These are phyloP conservation scores for Cladorrhinum sp. DNA, from an alignment of 2,329 filamentous ascomycete species.

Conservation along the genomic window DNA sequence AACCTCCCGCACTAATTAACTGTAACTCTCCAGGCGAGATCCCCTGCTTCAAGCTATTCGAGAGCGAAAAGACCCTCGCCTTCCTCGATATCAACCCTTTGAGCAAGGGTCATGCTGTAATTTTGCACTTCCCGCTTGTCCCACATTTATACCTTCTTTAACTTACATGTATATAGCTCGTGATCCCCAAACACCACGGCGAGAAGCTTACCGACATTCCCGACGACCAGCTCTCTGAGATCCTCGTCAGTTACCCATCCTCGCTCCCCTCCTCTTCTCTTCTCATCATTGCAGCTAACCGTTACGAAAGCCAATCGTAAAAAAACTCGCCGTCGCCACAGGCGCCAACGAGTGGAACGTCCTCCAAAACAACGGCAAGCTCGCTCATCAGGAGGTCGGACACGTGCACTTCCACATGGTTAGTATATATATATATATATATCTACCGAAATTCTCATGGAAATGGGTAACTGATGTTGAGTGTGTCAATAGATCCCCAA, in stretches of 20 bases:
- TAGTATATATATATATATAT: too few relatives aligned
- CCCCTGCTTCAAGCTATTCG: conserved; percentile 92
- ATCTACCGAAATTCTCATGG: too few relatives aligned
- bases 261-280: not conserved
- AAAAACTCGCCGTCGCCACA: conserved; percentile 77
- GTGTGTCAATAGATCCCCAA: conserved; percentile 91
- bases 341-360: conserved; percentile 85
- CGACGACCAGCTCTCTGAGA: conserved; percentile 78
- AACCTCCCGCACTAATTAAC: not conserved
- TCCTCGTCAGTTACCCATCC: conserved; percentile 61
- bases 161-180: conserved; percentile 58
- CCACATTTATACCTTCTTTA: too few relatives aligned
- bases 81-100: conserved; percentile 96
- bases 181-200: conserved; percentile 94
- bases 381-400: conserved; percentile 89
- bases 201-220: conserved; percentile 89
- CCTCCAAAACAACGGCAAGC: conserved; percentile 89
- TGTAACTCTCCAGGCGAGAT: conserved; percentile 76
- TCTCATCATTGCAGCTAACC: too few relatives aligned
- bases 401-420: conserved; percentile 97
- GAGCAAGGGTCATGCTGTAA: conserved; percentile 82
- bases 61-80: conserved; percentile 87
- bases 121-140: not conserved
- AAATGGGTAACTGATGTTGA: too few relatives aligned
- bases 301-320: conserved; percentile 74